Percentiles rank a stretch among this genome's conserved stretches.
phyloP scores from a whole-genome alignment of 352 stramenopile genomes.

The Globisporangium okanoganense region DNA sequence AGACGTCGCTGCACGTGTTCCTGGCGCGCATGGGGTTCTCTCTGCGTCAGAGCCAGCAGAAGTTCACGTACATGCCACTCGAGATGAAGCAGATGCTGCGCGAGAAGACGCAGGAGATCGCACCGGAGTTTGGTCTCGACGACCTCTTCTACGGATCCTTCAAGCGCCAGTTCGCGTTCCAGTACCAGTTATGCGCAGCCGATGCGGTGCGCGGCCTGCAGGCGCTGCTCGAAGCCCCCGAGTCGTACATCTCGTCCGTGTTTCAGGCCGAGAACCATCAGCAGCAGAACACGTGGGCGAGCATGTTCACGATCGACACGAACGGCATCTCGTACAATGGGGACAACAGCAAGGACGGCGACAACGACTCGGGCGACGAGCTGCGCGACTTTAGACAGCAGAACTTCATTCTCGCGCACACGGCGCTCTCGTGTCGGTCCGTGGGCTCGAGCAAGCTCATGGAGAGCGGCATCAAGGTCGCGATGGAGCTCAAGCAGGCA shows the following conservation, averaged over 20 bases:
- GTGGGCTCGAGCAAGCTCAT: conserved; percentile 78
- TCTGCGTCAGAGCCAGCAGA: conserved; percentile 94
- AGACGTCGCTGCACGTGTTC: conserved; percentile 88
- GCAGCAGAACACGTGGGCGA: conserved; percentile 37
- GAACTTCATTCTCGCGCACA: conserved; percentile 78
- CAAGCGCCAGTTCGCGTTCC: conserved; percentile 92
- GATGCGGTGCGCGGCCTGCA: conserved; percentile 95
- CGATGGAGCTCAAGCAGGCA: conserved; percentile 93
- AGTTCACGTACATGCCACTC: conserved; percentile 94
- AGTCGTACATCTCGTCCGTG: conserved; percentile 59
- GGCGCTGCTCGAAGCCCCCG: conserved; percentile 90
- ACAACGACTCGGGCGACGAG: conserved; percentile 23
- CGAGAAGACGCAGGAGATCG: conserved; percentile 91
- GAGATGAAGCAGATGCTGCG: conserved; percentile 91
- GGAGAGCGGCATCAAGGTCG: conserved; percentile 92
- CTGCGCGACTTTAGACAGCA: conserved; percentile 65
- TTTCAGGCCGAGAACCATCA: conserved; percentile 67
- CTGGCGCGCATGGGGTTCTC: conserved; percentile 98
- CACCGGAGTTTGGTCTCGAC: conserved; percentile 92
- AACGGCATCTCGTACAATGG: conserved; percentile 22
- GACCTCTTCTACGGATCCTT: conserved; percentile 97
- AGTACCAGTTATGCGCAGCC: conserved; percentile 93
- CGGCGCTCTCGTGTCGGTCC: conserved; percentile 61
- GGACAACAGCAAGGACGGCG: conserved; percentile 12
- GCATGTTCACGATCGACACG: conserved; percentile 36